Evolutionary conservation across 139 green algal species (phyloP).

Genomic region (Gonium pectorale): DNA sequence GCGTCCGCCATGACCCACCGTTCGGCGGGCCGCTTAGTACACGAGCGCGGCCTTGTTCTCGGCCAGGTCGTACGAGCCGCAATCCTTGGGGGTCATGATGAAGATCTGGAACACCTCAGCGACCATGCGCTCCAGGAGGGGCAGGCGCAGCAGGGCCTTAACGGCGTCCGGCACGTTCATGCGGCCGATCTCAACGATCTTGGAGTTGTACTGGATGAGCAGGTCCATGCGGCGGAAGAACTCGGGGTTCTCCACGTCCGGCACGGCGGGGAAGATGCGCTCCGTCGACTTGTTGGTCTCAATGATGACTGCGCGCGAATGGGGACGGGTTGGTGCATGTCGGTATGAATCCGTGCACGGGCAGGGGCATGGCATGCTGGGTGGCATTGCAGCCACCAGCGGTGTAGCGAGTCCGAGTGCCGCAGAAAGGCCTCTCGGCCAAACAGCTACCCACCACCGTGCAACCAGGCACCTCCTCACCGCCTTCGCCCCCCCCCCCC

Average conservation of each 20-base stretch:
- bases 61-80: constrained; percentile 79
- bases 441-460: too few species aligned
- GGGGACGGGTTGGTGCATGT: too few species aligned
- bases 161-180: constrained; percentile 73
- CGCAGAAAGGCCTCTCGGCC: too few species aligned
- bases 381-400: too few species aligned
- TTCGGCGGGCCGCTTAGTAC: constrained; percentile 56
- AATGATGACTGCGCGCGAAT: constrained; percentile 82
- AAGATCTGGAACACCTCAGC: constrained; percentile 85
- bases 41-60: constrained; percentile 22
- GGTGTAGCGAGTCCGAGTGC: too few species aligned
- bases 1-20: too few species aligned
- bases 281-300: constrained; percentile 98
- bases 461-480: too few species aligned
- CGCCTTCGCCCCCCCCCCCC: too few species aligned
- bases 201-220: constrained; percentile 86
- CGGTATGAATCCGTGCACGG: too few species aligned
- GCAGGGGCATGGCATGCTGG: too few species aligned
- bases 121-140: constrained; percentile 85
- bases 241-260: constrained; percentile 82
- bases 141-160: constrained; percentile 84
- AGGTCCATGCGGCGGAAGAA: constrained; percentile 90
- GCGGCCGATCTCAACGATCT: constrained; percentile 74
- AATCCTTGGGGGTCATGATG: constrained; percentile 85
- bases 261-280: constrained; percentile 96